Evolutionary conservation across 306 rosid species (phyloP).

Genomic region (Crataegus laevigata): DNA sequence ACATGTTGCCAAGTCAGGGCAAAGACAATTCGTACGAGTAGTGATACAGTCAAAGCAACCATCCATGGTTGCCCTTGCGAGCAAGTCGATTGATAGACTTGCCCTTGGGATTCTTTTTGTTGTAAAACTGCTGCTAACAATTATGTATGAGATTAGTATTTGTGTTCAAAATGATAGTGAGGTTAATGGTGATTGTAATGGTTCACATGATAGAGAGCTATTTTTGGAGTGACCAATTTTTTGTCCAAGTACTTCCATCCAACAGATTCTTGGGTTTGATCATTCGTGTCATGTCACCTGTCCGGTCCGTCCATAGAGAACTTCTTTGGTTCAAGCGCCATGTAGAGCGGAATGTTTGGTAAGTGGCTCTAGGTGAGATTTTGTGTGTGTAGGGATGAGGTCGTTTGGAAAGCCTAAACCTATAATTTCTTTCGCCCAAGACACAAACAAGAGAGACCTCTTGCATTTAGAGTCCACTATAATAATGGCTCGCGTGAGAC

Average conservation of each 20-base stretch:
- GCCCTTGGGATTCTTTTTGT: slow-evolving; percentile 8
- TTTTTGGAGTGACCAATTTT: background rate
- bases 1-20: slow-evolving; percentile 13
- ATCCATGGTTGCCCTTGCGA: slow-evolving; percentile 14
- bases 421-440: too few relatives aligned
- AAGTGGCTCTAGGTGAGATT: too few relatives aligned
- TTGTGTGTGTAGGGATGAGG: too few relatives aligned
- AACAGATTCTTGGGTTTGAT: too few relatives aligned
- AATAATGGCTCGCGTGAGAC: too few relatives aligned
- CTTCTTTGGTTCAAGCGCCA: background rate
- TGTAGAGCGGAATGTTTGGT: too few relatives aligned
- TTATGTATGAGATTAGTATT: slow-evolving; percentile 5
- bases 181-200: background rate
- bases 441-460: too few relatives aligned
- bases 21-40: background rate
- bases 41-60: background rate
- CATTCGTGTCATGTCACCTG: background rate
- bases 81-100: slow-evolving; percentile 1
- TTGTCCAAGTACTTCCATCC: background rate
- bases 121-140: slow-evolving; percentile 17
- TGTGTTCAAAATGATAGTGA: background rate
- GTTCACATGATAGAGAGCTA: background rate
- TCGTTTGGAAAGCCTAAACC: too few relatives aligned
- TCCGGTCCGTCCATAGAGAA: too few relatives aligned
- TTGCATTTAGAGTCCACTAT: too few relatives aligned